A percentile compares a stretch with the other conserved stretches of the same genome.
phyloP scores from a whole-genome alignment of 2,329 filamentous ascomycete species.

The Didymella keratinophila region DNA sequence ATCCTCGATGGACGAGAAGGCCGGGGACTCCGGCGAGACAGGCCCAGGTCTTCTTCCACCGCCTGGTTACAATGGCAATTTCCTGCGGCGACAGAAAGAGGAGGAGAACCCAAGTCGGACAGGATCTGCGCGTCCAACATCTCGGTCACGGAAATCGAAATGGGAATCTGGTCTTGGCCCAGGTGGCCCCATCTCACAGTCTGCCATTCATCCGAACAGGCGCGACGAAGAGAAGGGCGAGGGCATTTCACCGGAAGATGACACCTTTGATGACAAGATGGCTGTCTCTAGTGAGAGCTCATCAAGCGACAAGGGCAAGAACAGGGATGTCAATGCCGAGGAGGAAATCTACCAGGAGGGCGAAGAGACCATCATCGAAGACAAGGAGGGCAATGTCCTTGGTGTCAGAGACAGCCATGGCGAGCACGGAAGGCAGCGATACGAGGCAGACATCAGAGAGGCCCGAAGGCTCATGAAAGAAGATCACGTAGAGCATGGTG shows the following conservation, averaged over 20 bases:
- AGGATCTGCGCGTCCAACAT: slow-evolving; percentile 58
- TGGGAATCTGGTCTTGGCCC: slow-evolving; percentile 76
- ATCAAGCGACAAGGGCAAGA: slow-evolving; percentile 46
- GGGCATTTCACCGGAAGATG: slow-evolving; percentile 50
- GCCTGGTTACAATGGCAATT: slow-evolving; percentile 74
- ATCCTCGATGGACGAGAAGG: slow-evolving; percentile 64
- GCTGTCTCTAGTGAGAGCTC: slow-evolving; percentile 50
- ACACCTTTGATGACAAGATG: slow-evolving; percentile 54
- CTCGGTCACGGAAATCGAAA: slow-evolving; percentile 65
- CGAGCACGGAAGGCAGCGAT: slow-evolving; percentile 63
- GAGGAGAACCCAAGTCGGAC: slow-evolving; percentile 74
- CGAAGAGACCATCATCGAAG: slow-evolving; percentile 79
- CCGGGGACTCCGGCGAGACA: slow-evolving; percentile 60
- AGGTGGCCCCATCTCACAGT: slow-evolving; percentile 87
- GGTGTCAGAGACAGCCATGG: slow-evolving; percentile 64
- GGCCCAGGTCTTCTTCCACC: slow-evolving; percentile 74
- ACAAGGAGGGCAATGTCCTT: slow-evolving; percentile 85
- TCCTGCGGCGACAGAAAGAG: slow-evolving; percentile 79
- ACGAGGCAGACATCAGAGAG: slow-evolving; percentile 66
- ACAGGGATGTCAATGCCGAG: slow-evolving; percentile 34
- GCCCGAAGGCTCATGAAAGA: slow-evolving; percentile 64
- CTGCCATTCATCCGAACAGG: slow-evolving; percentile 79
- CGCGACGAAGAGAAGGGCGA: slow-evolving; percentile 45
- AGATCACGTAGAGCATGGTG: slow-evolving; percentile 52
- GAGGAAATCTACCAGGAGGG: slow-evolving; percentile 85